Percentiles rank a stretch among this genome's conserved stretches.
phyloP scores from a whole-genome alignment of 73 alveolate genomes.

The Urostyla sp. region DNA sequence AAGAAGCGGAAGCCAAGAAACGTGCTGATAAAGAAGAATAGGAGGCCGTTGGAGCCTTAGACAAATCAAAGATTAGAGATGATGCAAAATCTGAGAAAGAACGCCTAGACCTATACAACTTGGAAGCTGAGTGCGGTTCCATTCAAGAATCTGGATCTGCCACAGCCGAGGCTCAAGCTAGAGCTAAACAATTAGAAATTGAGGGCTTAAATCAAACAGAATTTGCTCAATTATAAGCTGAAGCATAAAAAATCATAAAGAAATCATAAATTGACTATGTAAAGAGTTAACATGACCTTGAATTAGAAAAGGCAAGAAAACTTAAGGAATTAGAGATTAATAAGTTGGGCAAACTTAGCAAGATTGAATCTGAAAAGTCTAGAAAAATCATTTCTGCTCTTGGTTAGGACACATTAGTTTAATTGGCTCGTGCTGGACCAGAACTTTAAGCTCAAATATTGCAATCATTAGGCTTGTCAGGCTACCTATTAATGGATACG shows the following conservation, averaged over 20 bases:
- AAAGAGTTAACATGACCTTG: constrained; percentile 44
- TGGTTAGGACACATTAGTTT: constrained; percentile 70
- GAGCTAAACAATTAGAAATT: constrained; percentile 54
- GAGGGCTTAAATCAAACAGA: constrained; percentile 54
- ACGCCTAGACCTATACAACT: constrained; percentile 4
- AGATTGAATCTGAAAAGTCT: constrained; percentile 65
- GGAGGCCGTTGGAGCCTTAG: constrained; percentile 66
- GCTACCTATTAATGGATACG: constrained; percentile 9
- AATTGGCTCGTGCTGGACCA: constrained; percentile 71
- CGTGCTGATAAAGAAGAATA: constrained; percentile 75
- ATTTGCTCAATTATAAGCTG: constrained; percentile 60
- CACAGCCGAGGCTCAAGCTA: constrained; percentile 74
- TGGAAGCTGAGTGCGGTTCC: constrained; percentile 7
- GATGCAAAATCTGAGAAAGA: constrained; percentile 24
- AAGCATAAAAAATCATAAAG: constrained; percentile 56
- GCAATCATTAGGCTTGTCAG: not conserved
- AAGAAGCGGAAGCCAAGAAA: constrained; percentile 79
- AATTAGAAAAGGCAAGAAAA: constrained; percentile 10
- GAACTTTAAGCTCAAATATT: not conserved
- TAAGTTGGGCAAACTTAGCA: constrained; percentile 52
- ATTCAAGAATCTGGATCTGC: constrained; percentile 59
- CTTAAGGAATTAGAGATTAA: constrained; percentile 67
- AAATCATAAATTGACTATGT: constrained; percentile 24
- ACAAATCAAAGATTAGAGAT: constrained; percentile 29
- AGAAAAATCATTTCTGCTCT: constrained; percentile 49